Base-by-base conservation (phyloP, 768 basidiomycete genomes). In the Naganishia friedmannii region DNA sequence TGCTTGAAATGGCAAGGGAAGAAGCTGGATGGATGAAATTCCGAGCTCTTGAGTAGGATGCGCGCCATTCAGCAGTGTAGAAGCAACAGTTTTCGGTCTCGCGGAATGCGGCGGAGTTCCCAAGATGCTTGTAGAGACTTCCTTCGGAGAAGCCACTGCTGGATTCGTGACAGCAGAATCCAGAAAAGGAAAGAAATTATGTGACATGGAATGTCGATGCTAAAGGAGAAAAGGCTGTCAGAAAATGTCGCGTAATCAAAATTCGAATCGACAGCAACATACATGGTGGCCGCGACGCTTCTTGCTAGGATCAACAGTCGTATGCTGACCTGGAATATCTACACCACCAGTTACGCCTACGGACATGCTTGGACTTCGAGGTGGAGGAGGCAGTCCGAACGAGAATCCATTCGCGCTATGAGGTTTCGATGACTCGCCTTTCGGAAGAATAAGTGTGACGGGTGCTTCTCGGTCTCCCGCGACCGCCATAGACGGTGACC, bases 151-250 rank as follows among this genome's bases (percentile, higher is more conserved):
- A 6, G 76, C 67, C 15, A 78, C 72, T 9, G 73, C 31, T 0
- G 77, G 77, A 56, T 79, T 78, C 53, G 78, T 78, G 32, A 74
- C 71, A 3, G 78, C 78, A 4, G 92, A 92, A 74, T 94, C 92
- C 53, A 97, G 88, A 78, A 96, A 96, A 0, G 92, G 93, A 82
- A 95, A 95, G 82, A 96, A 93, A 76, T 91, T 92, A 79, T 96
- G 93, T 0, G 93, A 95, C 13, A 93, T 81, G 0, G 92, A 95
- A 80, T 95, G 93, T 80, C 93, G 92, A 77, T 95, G 93, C 81
- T 96, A 89, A 28, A 42, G 15, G 26, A 54, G 9, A 19, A 34
- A 54, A 19, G 19, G 48, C 23, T 13, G 63, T 32, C 17, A 31
- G 51, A 10, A 26, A 71, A 63, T 53, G 48, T 53, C 32, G 67